phyloP scores from a whole-genome alignment of 495 filamentous ascomycete species.

The Daldinia bambusicola region DNA sequence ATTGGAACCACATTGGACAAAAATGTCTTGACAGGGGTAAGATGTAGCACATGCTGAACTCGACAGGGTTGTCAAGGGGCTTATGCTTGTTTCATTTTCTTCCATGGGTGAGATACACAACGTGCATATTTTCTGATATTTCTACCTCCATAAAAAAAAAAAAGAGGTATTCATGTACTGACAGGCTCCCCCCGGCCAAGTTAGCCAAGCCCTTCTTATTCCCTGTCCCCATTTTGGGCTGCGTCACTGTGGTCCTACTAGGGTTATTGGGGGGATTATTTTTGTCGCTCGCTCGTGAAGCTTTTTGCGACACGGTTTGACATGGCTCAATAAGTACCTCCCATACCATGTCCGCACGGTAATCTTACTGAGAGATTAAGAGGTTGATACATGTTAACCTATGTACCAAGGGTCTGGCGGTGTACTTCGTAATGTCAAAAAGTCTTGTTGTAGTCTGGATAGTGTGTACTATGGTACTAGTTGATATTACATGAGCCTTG shows the following conservation, averaged over 20 bases:
- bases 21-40: slow-evolving; percentile 36
- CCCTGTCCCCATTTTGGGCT: slow-evolving; percentile 42
- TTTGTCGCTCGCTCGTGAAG: slow-evolving; percentile 42
- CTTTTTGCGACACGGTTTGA: slow-evolving; percentile 31
- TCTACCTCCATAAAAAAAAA: too few species aligned
- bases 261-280: slow-evolving; percentile 37
- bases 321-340: slow-evolving; percentile 28
- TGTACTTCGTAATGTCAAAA: slow-evolving; percentile 12
- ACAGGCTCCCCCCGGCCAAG: slow-evolving; percentile 25
- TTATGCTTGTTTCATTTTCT: slow-evolving; percentile 48
- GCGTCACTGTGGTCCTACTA: slow-evolving; percentile 45
- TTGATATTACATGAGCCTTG: slow-evolving; percentile 38
- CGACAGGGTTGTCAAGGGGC: slow-evolving; percentile 43
- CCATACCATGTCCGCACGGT: slow-evolving; percentile 29
- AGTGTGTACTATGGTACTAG: slow-evolving; percentile 25
- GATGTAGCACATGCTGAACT: slow-evolving; percentile 44
- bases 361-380: slow-evolving; percentile 43
- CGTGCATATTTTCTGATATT: slow-evolving; percentile 14
- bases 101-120: slow-evolving; percentile 37
- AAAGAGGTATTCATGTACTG: slow-evolving; percentile 10
- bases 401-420: slow-evolving; percentile 35
- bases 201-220: slow-evolving; percentile 29
- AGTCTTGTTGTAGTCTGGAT: slow-evolving; percentile 9
- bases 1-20: slow-evolving; percentile 8
- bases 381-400: slow-evolving; percentile 24